Evolutionary conservation across 2,329 filamentous ascomycete species (phyloP), one percentile per base, ranked within the genome.

Genomic region (Cytospora piceicola): DNA sequence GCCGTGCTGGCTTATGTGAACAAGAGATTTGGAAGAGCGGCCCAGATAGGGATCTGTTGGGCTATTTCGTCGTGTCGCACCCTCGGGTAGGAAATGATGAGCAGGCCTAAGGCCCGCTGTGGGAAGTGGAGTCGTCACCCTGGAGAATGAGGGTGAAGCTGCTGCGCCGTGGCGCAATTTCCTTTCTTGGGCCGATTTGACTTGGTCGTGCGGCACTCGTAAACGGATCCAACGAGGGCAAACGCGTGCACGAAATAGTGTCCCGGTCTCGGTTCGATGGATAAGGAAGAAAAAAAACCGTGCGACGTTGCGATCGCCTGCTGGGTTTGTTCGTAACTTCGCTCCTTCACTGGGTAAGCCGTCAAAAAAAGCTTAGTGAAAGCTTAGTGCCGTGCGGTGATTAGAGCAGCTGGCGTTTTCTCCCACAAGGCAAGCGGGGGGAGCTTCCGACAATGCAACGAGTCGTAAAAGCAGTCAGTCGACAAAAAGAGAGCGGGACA

Each of bases 61-160:
- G 62, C 63, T 62, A 64, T 62, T 58, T 65, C 58, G 66, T 58
- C 54, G 62, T 61, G 56, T 64, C 63, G 56, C 55, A 61, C 55
- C 56, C 59, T 66, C 66, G 56, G 59, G 59, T 56, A 66, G 63
- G 66, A 66, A 67, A 62, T 66, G 66, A 66, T 61, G 53, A 63
- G 63, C 63, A 60, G 32, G 63, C 58, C 58, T 56, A 59, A 53
- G 59, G 63, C 66, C 63, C 58, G 62, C 58, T 61, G 65, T 20
- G 42, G 59, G 61, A 49, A 59, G 63, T 65, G 66, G 66, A 57
- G 58, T 57, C 46, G 30, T 42, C 49, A 61, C 58, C 62, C 58
- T 67, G 63, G 46, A 65, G 58, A 49, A 58, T 49, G 42, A 58
- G 59, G 54, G 59, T 65, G 66, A 67, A 55, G 53, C 61, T 63